phyloP scores from a whole-genome alignment of 1,284 basidiomycete genomes.

The Mycena citricolor region DNA sequence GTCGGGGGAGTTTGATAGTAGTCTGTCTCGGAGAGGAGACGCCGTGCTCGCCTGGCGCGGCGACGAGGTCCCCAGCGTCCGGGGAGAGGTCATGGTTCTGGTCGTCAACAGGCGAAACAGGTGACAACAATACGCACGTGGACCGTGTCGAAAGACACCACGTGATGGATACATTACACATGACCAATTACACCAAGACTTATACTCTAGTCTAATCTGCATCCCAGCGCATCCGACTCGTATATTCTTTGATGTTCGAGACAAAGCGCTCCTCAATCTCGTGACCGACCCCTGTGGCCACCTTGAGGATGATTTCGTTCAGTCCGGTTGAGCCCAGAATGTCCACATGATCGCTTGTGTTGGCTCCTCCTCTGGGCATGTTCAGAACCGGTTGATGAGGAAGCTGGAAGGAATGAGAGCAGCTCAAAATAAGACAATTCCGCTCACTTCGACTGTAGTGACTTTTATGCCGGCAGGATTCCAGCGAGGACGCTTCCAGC shows the following conservation, averaged over 20 bases:
- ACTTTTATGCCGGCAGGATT: slow-evolving; percentile 91
- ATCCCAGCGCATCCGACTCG: slow-evolving; percentile 79
- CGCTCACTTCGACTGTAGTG: too few species aligned
- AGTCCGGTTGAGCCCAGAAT: slow-evolving; percentile 86
- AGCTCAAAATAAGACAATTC: slow-evolving; percentile 11
- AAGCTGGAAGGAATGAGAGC: slow-evolving; percentile 48
- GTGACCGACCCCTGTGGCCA: slow-evolving; percentile 74
- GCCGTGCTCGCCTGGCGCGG: slow-evolving; percentile 3
- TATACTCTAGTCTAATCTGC: too few species aligned
- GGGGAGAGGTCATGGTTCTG: slow-evolving; percentile 6
- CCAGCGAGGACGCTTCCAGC: slow-evolving; percentile 90
- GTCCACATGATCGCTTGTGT: slow-evolving; percentile 92
- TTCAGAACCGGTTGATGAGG: slow-evolving; percentile 78
- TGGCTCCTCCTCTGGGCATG: slow-evolving; percentile 87
- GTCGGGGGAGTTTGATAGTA: slow-evolving; percentile 64
- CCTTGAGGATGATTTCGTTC: slow-evolving; percentile 90
- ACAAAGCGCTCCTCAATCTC: slow-evolving; percentile 76
- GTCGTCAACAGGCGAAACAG: too few species aligned
- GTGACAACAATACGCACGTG: too few species aligned
- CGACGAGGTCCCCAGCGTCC: neutral
- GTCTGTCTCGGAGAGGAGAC: slow-evolving; percentile 55
- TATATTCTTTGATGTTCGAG: slow-evolving; percentile 80
- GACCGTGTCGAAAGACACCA: too few species aligned
- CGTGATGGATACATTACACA: too few species aligned
- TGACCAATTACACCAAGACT: too few species aligned